These are phyloP conservation scores for Rhamnella rubrinervis DNA, from an alignment of 331 rosid genomes.

Conservation along the genomic window DNA sequence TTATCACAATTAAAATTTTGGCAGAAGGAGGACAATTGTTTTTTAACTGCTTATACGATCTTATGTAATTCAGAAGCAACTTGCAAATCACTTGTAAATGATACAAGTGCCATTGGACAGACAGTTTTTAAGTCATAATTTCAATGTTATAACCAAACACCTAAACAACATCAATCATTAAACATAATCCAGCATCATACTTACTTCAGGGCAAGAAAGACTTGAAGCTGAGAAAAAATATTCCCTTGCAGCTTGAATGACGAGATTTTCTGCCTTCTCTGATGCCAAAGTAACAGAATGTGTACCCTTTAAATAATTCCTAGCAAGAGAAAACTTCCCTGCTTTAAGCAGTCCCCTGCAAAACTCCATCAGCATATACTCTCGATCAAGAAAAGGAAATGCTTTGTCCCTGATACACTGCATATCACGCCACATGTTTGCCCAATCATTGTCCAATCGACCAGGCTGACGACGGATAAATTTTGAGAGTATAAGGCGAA, in stretches of 20 bases:
- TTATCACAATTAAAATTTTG: background rate
- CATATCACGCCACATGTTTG: conserved; percentile 98
- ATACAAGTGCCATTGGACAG: too few species aligned
- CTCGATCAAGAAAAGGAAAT: conserved; percentile 83
- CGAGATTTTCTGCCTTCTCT: conserved; percentile 94
- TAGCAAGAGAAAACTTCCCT: conserved; percentile 95
- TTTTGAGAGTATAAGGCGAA: conserved; percentile 93
- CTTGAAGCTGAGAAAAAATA: conserved; percentile 97
- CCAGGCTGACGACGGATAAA: conserved; percentile 88
- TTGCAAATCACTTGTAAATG: too few species aligned
- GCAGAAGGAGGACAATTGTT: too few species aligned
- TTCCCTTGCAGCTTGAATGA: conserved; percentile 98
- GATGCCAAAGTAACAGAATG: conserved; percentile 84
- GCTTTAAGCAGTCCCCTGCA: conserved; percentile 96
- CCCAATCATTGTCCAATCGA: conserved; percentile 94
- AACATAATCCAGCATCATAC: conserved; percentile 29
- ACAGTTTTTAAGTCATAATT: background rate
- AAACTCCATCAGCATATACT: conserved; percentile 87
- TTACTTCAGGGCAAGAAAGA: conserved; percentile 90
- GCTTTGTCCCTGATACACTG: conserved; percentile 83
- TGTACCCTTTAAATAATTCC: conserved; percentile 93
- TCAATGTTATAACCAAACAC: background rate
- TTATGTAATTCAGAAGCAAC: too few species aligned
- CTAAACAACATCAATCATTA: conserved; percentile 1
- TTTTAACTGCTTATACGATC: too few species aligned